Conservation (phyloP, 2,329 filamentous ascomycete genomes). For the Trichoderma endophyticum region DNA sequence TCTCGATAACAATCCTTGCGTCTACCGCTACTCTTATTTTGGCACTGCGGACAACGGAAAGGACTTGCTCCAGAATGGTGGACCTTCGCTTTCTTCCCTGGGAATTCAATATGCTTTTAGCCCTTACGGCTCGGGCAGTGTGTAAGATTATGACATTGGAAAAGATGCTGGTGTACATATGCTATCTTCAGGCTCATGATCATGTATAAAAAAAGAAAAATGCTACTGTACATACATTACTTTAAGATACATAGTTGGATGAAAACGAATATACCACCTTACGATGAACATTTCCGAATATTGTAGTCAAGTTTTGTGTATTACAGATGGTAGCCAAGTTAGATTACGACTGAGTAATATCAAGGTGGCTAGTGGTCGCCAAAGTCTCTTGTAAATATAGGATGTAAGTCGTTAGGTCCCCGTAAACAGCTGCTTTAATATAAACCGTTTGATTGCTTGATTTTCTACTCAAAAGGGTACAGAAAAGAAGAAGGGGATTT, state of each 20-base stretch:
- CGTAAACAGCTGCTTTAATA: background rate
- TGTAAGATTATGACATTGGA: background rate
- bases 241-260: background rate
- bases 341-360: background rate
- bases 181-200: background rate
- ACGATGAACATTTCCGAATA: background rate
- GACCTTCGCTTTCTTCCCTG: background rate
- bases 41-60: slow-evolving; percentile 22
- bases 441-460: background rate
- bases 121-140: background rate
- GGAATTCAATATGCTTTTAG: background rate
- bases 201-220: background rate
- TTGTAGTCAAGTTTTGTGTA: background rate
- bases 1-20: slow-evolving; percentile 38
- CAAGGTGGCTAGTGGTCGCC: background rate
- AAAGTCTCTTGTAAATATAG: background rate
- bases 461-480: background rate
- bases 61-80: background rate
- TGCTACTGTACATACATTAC: background rate
- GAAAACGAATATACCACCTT: background rate
- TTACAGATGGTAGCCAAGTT: background rate
- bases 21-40: slow-evolving; percentile 42
- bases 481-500: background rate
- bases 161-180: background rate
- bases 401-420: background rate